Evolutionary conservation across 75 land plant species (phyloP).

Genomic region (Ceratopteris richardii): DNA sequence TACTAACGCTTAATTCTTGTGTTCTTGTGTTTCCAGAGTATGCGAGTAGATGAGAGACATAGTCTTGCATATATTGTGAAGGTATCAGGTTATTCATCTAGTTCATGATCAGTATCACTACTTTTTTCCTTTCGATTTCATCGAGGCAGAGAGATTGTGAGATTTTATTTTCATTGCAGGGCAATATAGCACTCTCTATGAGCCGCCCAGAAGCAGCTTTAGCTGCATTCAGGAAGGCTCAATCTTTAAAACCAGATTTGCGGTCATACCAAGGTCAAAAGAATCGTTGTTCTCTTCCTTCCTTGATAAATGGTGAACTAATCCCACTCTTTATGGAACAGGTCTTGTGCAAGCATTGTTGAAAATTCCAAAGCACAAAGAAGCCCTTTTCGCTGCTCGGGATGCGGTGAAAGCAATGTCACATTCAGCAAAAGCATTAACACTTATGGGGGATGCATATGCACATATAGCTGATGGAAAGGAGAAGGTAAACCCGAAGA

Average conservation of each 20-base stretch:
- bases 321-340: slow-evolving; percentile 15
- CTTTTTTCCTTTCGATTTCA: too few species aligned
- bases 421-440: slow-evolving; percentile 94
- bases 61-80: slow-evolving; percentile 76
- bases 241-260: slow-evolving; percentile 83
- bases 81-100: too few species aligned
- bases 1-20: too few species aligned
- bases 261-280: slow-evolving; percentile 88
- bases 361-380: slow-evolving; percentile 75
- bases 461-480: slow-evolving; percentile 72
- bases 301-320: background rate
- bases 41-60: slow-evolving; percentile 87
- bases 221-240: slow-evolving; percentile 76
- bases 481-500: slow-evolving; percentile 58
- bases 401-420: slow-evolving; percentile 97
- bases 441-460: slow-evolving; percentile 98
- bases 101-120: too few species aligned
- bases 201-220: slow-evolving; percentile 86
- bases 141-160: too few species aligned
- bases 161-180: slow-evolving; percentile 28
- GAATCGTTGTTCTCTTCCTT: background rate
- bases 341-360: slow-evolving; percentile 85
- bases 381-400: slow-evolving; percentile 84
- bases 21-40: slow-evolving; percentile 48
- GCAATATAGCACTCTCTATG: slow-evolving; percentile 57